A percentile compares a stretch with the other conserved stretches of the same genome.
phyloP scores from a whole-genome alignment of 441 rosid species.

The Gossypium aridum region DNA sequence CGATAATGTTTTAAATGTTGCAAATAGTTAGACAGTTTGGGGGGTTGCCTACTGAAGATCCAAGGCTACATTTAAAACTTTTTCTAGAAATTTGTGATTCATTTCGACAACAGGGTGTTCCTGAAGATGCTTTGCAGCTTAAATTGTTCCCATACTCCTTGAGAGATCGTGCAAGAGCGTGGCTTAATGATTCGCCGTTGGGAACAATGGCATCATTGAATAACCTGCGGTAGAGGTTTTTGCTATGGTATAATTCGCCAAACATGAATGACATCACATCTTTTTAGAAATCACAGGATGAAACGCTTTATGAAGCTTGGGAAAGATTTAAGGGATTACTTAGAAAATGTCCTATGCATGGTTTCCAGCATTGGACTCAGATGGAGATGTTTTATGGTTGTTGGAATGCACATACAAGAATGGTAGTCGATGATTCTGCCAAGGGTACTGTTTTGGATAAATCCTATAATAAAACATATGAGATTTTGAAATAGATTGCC shows the following conservation, averaged over 20 bases:
- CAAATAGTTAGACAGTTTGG: too few species aligned
- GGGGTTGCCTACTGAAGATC: too few species aligned
- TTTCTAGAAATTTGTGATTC: too few species aligned
- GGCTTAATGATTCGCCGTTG: too few species aligned
- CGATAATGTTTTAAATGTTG: too few species aligned
- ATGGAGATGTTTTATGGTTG: neutral
- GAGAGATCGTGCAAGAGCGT: too few species aligned
- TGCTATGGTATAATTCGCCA: neutral
- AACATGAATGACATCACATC: neutral
- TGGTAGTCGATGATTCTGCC: neutral
- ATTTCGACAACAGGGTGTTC: too few species aligned
- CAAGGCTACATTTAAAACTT: too few species aligned
- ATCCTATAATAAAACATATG: neutral
- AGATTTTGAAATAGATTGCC: neutral
- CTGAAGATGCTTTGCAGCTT: too few species aligned
- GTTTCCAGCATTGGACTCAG: neutral
- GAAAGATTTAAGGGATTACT: too few species aligned
- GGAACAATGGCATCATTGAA: neutral
- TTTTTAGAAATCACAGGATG: neutral
- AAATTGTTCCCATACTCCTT: too few species aligned
- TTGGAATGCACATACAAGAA: neutral
- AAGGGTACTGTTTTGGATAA: neutral
- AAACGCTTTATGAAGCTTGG: neutral
- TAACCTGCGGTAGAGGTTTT: neutral
- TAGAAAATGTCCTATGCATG: neutral